These are phyloP conservation scores for Leavenworthia alabamica DNA, from an alignment of 345 rosid species.

Conservation along the genomic window DNA sequence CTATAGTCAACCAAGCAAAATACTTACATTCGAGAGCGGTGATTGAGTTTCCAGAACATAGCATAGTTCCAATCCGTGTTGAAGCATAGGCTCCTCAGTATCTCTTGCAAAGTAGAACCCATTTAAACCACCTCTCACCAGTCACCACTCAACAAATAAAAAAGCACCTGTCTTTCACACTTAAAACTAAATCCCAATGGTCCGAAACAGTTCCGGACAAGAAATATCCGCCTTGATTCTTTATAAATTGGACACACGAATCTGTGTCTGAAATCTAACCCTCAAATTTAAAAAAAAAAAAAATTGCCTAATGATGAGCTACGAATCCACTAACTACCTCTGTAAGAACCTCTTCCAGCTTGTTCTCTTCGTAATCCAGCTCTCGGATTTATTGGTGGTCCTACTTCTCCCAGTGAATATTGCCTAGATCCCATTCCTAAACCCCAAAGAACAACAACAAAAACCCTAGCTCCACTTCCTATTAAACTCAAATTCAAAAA, in stretches of 20 bases:
- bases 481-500: background rate
- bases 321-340: conserved; percentile 68
- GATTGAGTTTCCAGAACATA: conserved; percentile 82
- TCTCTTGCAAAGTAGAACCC: conserved; percentile 51
- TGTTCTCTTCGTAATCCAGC: conserved; percentile 85
- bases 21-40: conserved; percentile 61
- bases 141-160: background rate
- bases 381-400: conserved; percentile 78
- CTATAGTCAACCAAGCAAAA: background rate
- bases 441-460: background rate
- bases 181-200: background rate
- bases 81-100: conserved; percentile 70
- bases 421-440: conserved; percentile 73
- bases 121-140: conserved; percentile 27
- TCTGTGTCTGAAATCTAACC: background rate
- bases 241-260: conserved; percentile 10
- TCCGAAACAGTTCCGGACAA: background rate
- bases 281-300: background rate
- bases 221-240: background rate
- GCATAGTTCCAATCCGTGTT: conserved; percentile 78
- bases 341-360: conserved; percentile 94
- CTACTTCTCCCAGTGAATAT: conserved; percentile 65
- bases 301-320: background rate
- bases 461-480: conserved; percentile 6
- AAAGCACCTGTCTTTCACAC: background rate